Conservation (phyloP, 306 rosid genomes). For the Calophaca sinica region DNA sequence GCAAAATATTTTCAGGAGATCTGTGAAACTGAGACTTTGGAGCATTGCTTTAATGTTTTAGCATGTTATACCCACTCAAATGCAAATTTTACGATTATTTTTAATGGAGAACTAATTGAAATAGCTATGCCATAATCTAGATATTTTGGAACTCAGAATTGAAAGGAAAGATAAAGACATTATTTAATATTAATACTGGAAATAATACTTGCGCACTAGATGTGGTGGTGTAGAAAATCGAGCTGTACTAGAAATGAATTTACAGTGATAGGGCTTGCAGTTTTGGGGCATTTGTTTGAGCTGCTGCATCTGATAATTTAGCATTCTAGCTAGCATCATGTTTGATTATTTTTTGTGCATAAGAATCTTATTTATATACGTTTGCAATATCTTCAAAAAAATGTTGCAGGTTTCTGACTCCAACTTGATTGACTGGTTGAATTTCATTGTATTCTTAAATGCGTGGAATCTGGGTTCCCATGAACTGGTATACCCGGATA, state of each 20-base stretch:
- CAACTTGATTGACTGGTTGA: slow-evolving; percentile 89
- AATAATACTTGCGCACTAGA: slow-evolving; percentile 22
- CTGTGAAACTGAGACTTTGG: slow-evolving; percentile 4
- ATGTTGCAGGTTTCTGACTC: slow-evolving; percentile 71
- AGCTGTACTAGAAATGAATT: slow-evolving; percentile 14
- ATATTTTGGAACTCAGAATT: slow-evolving; percentile 5
- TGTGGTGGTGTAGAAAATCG: slow-evolving; percentile 24
- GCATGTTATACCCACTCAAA: slow-evolving; percentile 6
- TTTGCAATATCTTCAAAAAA: slow-evolving; percentile 29
- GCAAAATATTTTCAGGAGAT: slow-evolving; percentile 7
- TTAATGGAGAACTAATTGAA: slow-evolving; percentile 19
- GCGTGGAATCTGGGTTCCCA: slow-evolving; percentile 83
- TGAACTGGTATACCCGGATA: slow-evolving; percentile 59
- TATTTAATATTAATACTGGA: background rate
- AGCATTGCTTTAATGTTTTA: background rate
- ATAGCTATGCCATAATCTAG: slow-evolving; percentile 8
- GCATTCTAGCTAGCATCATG: slow-evolving; percentile 21
- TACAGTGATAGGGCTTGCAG: slow-evolving; percentile 28
- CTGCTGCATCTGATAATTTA: slow-evolving; percentile 17
- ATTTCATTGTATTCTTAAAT: slow-evolving; percentile 80
- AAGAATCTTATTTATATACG: background rate
- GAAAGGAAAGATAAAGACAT: slow-evolving; percentile 9
- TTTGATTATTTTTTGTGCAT: background rate
- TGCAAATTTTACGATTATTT: background rate
- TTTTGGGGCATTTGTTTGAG: background rate